Evolutionary conservation across 257 asterid species (phyloP).

Genomic region (Striga asiatica): DNA sequence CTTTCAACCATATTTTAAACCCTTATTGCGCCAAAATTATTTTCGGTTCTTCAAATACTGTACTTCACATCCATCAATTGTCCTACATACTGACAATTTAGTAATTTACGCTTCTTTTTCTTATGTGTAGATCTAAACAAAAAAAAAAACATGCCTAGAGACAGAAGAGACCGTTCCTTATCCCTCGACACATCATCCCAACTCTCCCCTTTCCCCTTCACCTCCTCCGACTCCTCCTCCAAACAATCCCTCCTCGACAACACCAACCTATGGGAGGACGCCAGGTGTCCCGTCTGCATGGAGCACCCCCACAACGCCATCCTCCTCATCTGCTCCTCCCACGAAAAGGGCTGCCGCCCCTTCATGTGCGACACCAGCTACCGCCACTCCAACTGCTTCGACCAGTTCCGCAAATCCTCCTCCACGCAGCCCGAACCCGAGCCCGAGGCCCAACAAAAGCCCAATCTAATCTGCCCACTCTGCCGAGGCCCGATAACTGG

Average conservation of each 20-base stretch:
- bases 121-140: too few relatives aligned
- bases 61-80: too few relatives aligned
- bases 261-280: conserved; percentile 76
- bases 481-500: conserved; percentile 69
- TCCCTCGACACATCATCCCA: conserved; percentile 63
- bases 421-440: conserved; percentile 24
- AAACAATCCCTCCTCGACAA: conserved; percentile 25
- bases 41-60: too few relatives aligned
- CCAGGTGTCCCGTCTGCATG: conserved; percentile 91
- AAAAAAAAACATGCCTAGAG: conserved; percentile 80
- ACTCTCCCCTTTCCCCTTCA: conserved; percentile 46
- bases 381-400: conserved; percentile 87
- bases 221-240: conserved; percentile 52
- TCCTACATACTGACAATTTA: too few relatives aligned
- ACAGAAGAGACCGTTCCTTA: conserved; percentile 60
- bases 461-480: conserved; percentile 57
- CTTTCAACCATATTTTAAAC: too few relatives aligned
- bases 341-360: conserved; percentile 65
- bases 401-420: conserved; percentile 63
- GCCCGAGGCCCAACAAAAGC: conserved; percentile 28
- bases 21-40: too few relatives aligned
- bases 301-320: conserved; percentile 92
- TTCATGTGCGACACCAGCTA: conserved; percentile 96
- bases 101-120: too few relatives aligned
- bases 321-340: conserved; percentile 78